phyloP scores from a whole-genome alignment of 192 early-diverging fungal genomes.

The Coemansia pectinata region DNA sequence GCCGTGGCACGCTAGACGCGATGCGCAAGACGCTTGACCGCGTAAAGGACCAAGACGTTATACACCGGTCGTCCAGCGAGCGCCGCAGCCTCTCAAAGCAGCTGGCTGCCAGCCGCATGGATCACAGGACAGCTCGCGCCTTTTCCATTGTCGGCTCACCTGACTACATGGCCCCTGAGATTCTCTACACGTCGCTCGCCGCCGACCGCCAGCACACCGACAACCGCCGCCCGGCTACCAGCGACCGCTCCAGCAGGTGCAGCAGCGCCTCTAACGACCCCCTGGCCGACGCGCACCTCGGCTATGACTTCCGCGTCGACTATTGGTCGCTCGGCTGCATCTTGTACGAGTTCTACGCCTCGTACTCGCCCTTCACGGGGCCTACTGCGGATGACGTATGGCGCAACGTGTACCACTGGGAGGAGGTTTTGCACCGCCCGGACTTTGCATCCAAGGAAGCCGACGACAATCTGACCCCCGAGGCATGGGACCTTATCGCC shows the following conservation, averaged over 20 bases:
- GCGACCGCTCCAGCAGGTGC: slow-evolving; percentile 21
- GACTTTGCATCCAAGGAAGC: slow-evolving; percentile 75
- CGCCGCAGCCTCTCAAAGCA: slow-evolving; percentile 50
- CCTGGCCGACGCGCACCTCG: slow-evolving; percentile 58
- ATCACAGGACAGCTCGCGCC: slow-evolving; percentile 54
- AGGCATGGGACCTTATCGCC: slow-evolving; percentile 74
- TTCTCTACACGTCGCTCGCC: slow-evolving; percentile 61
- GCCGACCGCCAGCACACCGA: slow-evolving; percentile 16
- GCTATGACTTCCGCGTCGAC: slow-evolving; percentile 71
- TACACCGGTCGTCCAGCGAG: slow-evolving; percentile 54
- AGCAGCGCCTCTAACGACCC: slow-evolving; percentile 40
- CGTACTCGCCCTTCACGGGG: slow-evolving; percentile 76
- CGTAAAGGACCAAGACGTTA: slow-evolving; percentile 57
- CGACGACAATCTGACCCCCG: slow-evolving; percentile 77
- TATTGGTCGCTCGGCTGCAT: slow-evolving; percentile 79
- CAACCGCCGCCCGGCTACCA: slow-evolving; percentile 13
- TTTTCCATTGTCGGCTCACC: slow-evolving; percentile 87
- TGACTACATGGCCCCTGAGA: slow-evolving; percentile 95
- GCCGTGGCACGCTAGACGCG: slow-evolving; percentile 40
- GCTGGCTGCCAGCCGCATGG: slow-evolving; percentile 41
- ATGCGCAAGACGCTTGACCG: slow-evolving; percentile 58
- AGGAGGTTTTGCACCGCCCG: slow-evolving; percentile 70
- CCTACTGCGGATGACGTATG: slow-evolving; percentile 71
- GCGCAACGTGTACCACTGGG: slow-evolving; percentile 86
- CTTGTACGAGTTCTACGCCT: slow-evolving; percentile 73